Evolutionary conservation across 2,329 filamentous ascomycete genomes (phyloP).

Genomic region (Chrysoporthe austroafricana): DNA sequence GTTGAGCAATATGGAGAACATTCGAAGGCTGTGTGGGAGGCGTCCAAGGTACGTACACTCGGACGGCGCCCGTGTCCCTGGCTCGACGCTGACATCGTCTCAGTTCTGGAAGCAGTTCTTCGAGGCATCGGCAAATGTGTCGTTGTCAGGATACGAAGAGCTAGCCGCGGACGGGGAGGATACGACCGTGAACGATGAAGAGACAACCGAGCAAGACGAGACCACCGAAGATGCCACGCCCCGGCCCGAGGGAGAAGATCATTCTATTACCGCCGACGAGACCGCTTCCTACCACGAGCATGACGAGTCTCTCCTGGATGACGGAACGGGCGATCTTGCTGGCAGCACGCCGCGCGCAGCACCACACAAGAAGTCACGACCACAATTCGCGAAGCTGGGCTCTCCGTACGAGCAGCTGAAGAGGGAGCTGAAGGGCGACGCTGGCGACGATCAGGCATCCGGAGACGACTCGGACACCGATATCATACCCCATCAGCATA

Average conservation of each 20-base stretch:
- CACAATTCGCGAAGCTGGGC: conserved; percentile 66
- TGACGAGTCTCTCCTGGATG: conserved; percentile 72
- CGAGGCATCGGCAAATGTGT: conserved; percentile 96
- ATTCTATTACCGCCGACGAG: conserved; percentile 42
- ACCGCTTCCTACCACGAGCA: conserved; percentile 37
- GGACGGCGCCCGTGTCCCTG: too few relatives aligned
- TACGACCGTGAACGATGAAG: conserved; percentile 50
- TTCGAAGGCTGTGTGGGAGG: conserved; percentile 93
- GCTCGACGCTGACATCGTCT: not conserved
- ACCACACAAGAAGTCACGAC: conserved; percentile 51
- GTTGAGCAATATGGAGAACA: conserved; percentile 96
- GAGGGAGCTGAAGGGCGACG: conserved; percentile 62
- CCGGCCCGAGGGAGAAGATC: conserved; percentile 31
- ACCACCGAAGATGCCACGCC: conserved; percentile 44
- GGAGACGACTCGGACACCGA: conserved; percentile 45
- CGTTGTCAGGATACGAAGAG: conserved; percentile 92
- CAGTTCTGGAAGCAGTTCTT: conserved; percentile 99
- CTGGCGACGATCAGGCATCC: conserved; percentile 9
- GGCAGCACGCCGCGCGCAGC: conserved; percentile 70
- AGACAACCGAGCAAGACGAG: conserved; percentile 61
- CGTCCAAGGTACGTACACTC: conserved; percentile 71
- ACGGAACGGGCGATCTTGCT: conserved; percentile 58
- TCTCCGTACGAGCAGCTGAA: conserved; percentile 79
- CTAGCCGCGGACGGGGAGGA: conserved; percentile 68
- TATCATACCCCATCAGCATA: conserved; percentile 55